Base-by-base conservation (phyloP, 2,329 filamentous ascomycete species). In the Ascochyta pisi region DNA sequence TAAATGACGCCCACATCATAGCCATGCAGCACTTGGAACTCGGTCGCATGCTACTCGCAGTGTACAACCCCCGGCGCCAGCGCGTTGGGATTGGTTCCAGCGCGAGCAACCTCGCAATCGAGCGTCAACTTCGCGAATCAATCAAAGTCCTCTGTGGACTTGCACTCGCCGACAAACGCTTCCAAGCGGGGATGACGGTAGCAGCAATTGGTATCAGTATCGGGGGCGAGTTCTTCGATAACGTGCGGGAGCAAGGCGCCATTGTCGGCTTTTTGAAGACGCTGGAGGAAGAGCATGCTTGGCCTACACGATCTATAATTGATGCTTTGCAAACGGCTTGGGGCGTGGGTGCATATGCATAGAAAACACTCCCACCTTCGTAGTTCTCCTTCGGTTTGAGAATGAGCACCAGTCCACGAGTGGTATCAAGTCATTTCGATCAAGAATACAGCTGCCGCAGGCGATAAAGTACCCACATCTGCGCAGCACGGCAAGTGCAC, bases 1-100 rank as follows among this genome's bases (percentile, higher is more conserved):
- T 16, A 12, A 49, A 33, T 13, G 8, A 49, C 15, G 45, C 45
- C 12, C 37, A 49, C 35, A 23, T 49, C 19, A 12, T 34, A 6
- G 37, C 45, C 6, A 24, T 41, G 16, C 45, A 49, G 12, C 45
- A 49, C 27, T n/a, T 49, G 7, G 35, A 49, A 6, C 45, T 49
- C 7, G 45, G 45, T 1, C 45, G 37, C 45, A 49, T 49, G 45
- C 35, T 49, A 4, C 45, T 49, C 9, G 35, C 45, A 4, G 26
- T 49, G 5, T 39, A 41, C 15, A 22, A 41, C 13, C 45, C 45
- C 6, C 16, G 8, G 15, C 19, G 34, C 13, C 44, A 37, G 9
- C 40, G 40, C 6, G 16, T 43, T 5, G 40, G 40, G 2, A 33
- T 43, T 4, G 27, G 40, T 1, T 29, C 40, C 1, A 33, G 40